These are phyloP conservation scores for Stellera chamaejasme DNA, from an alignment of 345 rosid species.

Conservation along the genomic window DNA sequence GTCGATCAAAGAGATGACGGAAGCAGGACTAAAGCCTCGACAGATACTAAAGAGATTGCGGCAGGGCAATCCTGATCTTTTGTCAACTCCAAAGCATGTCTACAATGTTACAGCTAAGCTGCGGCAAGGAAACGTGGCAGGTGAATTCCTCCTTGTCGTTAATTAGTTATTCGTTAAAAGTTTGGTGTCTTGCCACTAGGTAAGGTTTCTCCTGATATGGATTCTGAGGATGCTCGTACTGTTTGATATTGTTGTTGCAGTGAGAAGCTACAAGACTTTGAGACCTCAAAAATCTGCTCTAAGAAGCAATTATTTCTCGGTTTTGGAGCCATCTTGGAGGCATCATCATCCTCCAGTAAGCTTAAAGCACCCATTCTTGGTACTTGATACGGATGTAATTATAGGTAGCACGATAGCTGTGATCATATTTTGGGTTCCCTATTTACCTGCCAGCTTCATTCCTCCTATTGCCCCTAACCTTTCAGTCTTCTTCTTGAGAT, in stretches of 20 bases:
- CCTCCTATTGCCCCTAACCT: background rate
- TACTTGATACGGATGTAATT: conserved; percentile 8
- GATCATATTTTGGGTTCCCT: background rate
- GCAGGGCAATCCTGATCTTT: conserved; percentile 60
- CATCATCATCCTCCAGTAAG: conserved; percentile 42
- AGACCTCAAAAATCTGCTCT: conserved; percentile 35
- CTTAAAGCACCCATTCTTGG: conserved; percentile 12
- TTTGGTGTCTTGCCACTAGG: background rate
- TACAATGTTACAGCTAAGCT: conserved; percentile 70
- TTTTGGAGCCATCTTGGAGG: conserved; percentile 47
- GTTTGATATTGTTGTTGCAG: conserved; percentile 24
- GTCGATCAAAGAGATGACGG: conserved; percentile 64
- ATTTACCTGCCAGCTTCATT: background rate
- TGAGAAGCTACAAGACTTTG: conserved; percentile 49
- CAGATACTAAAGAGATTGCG: conserved; percentile 59
- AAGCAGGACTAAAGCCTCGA: conserved; percentile 64
- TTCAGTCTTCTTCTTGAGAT: too few species aligned
- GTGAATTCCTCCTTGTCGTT: conserved; percentile 13
- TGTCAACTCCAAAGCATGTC: conserved; percentile 69
- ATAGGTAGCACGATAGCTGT: conserved; percentile 1
- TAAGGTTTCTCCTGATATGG: background rate
- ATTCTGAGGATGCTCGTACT: too few species aligned
- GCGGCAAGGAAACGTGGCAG: conserved; percentile 51
- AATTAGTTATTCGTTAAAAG: background rate
- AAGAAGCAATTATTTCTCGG: conserved; percentile 28